Evolutionary conservation across 169 alveolate species (phyloP), one percentile per base, ranked within the genome.

Genomic region (Eimeria acervulina): DNA sequence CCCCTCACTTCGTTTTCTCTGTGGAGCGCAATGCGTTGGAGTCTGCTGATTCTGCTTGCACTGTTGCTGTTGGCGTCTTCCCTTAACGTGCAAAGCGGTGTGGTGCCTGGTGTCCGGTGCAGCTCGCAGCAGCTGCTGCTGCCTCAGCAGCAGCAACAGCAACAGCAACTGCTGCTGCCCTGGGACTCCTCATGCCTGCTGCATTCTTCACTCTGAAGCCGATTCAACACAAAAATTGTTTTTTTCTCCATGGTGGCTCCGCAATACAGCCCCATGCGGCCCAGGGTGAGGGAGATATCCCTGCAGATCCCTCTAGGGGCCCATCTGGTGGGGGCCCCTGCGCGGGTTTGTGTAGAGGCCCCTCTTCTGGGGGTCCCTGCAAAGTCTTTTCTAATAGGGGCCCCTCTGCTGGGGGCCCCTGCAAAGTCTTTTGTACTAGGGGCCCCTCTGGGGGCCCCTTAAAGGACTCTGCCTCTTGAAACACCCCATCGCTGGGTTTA

Each of bases 101-200:
- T 15, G n/a, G 17, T 47, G 55, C 17, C 63, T 52, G 63, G n/a
- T 52, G 63, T 15, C 63, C 17, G 8, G 23, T 13, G 63, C 21
- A 4, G 8, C 8, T 52, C 63, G 21, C 63, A 52, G 23, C 10
- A 52, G 85, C 85, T 38, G 33, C 85, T 36, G 59, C 85, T 40
- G 59, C 59, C 36, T 6, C 85, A 3, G 55, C n/a, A 8, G 47
- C 59, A 15, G 28, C 1, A 15, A 21, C 47, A 17, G n/a, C 85
- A 74, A n/a, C 85, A 72, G 44, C 84, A 7, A 21, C 84, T 6
- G 55, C n/a, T n/a, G n/a, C n/a, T n/a, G n/a, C n/a, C n/a, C n/a
- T n/a, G n/a, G n/a, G n/a, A n/a, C n/a, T n/a, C n/a, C n/a, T n/a
- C n/a, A n/a, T n/a, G n/a, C 59, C 5, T n/a, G 21, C 59, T 12